Base-by-base conservation (phyloP, 345 rosid species). In the Heritiera fomes region DNA sequence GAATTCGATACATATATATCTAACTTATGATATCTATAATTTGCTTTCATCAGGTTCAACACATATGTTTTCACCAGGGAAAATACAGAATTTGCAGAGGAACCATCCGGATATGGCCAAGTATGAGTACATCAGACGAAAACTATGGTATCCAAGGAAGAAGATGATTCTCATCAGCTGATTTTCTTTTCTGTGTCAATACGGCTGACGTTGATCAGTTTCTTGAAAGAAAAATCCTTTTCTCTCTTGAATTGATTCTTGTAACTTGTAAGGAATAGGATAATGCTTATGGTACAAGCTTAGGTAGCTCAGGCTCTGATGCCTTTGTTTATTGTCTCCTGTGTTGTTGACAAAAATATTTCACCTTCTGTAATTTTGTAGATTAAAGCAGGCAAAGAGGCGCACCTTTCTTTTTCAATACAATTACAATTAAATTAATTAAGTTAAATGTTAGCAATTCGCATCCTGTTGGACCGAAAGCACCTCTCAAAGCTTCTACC, bases 61-160 rank as follows among this genome's bases (percentile, higher is more conserved):
- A 8, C 76, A 72, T 72, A 72, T 72, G 76, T 38, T 72, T 72
- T 38, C 63, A 53, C 32, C 76, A 0, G 12, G 63, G 45, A 23
- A 59, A 72, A 53, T 38, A 53, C 63, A 38, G 63, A 72, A 53
- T 18, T 34, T 72, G 76, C 63, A 72, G 32, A n/a, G 63, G 63
- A 55, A 72, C 32, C 49, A 72, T 72, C 34, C 9, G 49, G 46
- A 38, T 72, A 72, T 40, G 63, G 76, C 63, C 76, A 12, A 34
- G 18, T 9, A 32, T 52, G 28, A 28, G 61, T 2, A 32, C 30
- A 18, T 18, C 49, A 38, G 47, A 18, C 2, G 41, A 5, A 4
- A 13, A 30, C 5, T 62, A 4, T 12, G 66, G 66, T 32, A 7
- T 18, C 6, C 1, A 18, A 56, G 60, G 60, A 18, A 1, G 10